Evolutionary conservation across 2,329 filamentous ascomycete species (phyloP), one percentile per base, ranked within the genome.

Genomic region (Triangularia verruculosa): DNA sequence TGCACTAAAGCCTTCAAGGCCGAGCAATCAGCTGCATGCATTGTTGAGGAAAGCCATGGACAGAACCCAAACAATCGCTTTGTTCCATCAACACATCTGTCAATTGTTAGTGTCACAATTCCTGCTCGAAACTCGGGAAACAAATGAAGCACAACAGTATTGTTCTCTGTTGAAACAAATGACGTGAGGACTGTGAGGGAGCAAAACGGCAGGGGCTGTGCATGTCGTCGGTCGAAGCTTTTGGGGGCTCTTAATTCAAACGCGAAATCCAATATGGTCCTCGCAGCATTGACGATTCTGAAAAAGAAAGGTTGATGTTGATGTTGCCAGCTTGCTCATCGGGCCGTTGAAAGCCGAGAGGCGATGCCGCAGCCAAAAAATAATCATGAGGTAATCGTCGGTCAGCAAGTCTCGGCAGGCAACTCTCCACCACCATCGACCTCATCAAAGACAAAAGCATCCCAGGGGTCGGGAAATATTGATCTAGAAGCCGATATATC

Each of bases 311-410:
- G 24, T 15, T 54, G 51, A 27, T 27, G 51, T 54, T 54, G 51
- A 27, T 25, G 51, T 27, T 54, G 22, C 25, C 25, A 4, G 51
- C 51, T 54, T 54, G 27, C 51, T 54, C 51, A 54, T 54, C 51
- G 51, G 25, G 51, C 51, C 51, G 25, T 28, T 27, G 22, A 54
- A 54, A 54, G 51, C 51, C 51, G 51, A 54, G 25, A 17, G 22
- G 51, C 51, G 55, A 54, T 43, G 27, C 22, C 20, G n/a, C 24
- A 24, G 30, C 55, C 47, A 28, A 25, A 27, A 5, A 5, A 47
- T 51, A 61, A 64, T 59, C 52, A 63, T 67, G 52, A 68, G 63
- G 59, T 67, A 69, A 69, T 68, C 59, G 57, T 65, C 56, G 15
- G 66, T 68, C 63, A 69, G 64, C 67, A 34, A 53, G n/a, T 62